A percentile compares a stretch with the other conserved stretches of the same genome.
These are phyloP conservation scores for Murraya paniculata DNA, from an alignment of 345 rosid species.

Conservation along the genomic window DNA sequence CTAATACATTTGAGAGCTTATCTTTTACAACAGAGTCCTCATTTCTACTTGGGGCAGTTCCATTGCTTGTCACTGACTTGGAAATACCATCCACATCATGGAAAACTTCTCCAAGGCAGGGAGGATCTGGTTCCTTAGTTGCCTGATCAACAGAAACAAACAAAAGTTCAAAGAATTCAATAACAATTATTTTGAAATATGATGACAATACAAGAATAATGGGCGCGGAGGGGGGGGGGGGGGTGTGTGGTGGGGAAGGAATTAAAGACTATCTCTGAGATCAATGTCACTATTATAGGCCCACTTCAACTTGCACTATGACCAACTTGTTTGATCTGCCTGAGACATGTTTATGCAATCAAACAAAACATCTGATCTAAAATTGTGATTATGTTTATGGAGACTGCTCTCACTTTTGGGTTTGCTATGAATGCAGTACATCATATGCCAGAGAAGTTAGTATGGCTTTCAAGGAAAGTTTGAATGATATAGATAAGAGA, in stretches of 20 bases:
- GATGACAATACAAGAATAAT: not conserved
- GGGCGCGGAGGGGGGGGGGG: too few species aligned
- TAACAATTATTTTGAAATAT: not conserved
- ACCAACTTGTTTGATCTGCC: not conserved
- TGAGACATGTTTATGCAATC: not conserved
- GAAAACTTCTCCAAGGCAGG: conserved; percentile 21
- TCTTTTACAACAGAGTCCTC: conserved; percentile 2
- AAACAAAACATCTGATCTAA: not conserved
- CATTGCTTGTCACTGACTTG: conserved; percentile 24
- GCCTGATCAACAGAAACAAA: conserved; percentile 23
- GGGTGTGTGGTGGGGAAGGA: too few species aligned
- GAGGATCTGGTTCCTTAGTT: conserved; percentile 16
- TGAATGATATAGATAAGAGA: not conserved
- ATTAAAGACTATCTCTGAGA: not conserved
- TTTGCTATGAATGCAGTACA: not conserved
- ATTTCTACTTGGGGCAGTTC: conserved; percentile 23
- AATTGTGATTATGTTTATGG: not conserved
- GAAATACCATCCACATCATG: conserved; percentile 22
- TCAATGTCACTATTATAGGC: not conserved
- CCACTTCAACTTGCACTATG: not conserved
- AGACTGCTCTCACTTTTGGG: not conserved
- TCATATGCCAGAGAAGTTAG: not conserved
- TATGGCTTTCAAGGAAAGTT: not conserved
- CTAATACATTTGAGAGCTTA: conserved; percentile 22
- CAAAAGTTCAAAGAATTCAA: not conserved